These are phyloP conservation scores for Bretschneidera sinensis DNA, from an alignment of 345 rosid species.

Conservation along the genomic window DNA sequence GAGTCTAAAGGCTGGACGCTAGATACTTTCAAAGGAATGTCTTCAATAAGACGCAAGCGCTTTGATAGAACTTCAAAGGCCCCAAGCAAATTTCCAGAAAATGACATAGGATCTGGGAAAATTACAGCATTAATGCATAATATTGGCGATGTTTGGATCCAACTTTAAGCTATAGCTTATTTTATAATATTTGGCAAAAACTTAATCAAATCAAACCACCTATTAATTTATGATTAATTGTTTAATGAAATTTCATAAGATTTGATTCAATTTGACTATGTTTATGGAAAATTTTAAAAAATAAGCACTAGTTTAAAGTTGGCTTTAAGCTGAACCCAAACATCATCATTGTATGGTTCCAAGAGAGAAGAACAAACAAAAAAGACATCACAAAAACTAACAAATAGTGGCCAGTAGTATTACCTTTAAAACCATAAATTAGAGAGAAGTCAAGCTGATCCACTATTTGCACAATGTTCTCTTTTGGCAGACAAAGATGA, in stretches of 20 bases:
- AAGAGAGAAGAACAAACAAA: neutral
- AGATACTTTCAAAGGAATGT: slow-evolving; percentile 77
- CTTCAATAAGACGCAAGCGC: slow-evolving; percentile 62
- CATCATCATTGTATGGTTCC: no score
- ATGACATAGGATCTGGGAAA: slow-evolving; percentile 61
- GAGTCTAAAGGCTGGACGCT: slow-evolving; percentile 82
- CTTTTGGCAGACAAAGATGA: slow-evolving; percentile 59
- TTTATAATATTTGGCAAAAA: no score
- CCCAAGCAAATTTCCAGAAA: slow-evolving; percentile 51
- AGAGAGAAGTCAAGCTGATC: slow-evolving; percentile 93
- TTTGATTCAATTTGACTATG: no score
- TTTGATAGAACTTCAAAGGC: slow-evolving; percentile 72
- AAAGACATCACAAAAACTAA: slow-evolving; percentile 5
- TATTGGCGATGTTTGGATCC: neutral
- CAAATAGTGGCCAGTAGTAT: slow-evolving; percentile 6
- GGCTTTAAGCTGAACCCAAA: no score
- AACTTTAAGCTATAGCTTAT: no score
- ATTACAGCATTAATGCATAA: slow-evolving; percentile 10
- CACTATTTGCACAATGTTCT: slow-evolving; percentile 53
- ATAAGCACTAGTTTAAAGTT: no score
- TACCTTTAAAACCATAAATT: slow-evolving; percentile 67
- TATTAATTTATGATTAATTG: no score
- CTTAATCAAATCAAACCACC: no score
- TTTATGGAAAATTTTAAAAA: no score
- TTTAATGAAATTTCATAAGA: no score